Percentiles rank a stretch among this genome's conserved stretches.
These are phyloP conservation scores for Endocalyx cinctus DNA, from an alignment of 2,329 filamentous ascomycete species.

Conservation along the genomic window DNA sequence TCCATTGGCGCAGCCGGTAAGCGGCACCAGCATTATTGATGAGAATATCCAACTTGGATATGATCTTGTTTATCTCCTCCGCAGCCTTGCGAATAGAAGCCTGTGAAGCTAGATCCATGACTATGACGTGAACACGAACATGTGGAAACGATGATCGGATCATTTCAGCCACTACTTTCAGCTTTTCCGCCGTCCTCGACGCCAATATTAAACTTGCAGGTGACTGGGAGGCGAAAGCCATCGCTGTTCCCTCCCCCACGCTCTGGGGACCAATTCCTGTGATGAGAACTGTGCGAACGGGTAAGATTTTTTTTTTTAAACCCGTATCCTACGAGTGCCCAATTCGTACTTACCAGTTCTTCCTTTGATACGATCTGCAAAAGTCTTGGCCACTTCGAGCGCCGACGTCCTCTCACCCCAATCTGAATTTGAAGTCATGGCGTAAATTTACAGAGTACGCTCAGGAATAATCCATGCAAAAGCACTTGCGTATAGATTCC, in stretches of 20 bases:
- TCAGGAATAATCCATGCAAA: neutral
- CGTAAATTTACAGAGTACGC: conserved; percentile 1
- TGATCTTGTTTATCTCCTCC: conserved; percentile 24
- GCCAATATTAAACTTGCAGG: conserved; percentile 38
- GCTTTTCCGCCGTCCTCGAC: conserved; percentile 38
- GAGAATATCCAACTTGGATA: conserved; percentile 34
- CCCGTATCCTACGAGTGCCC: conserved; percentile 3
- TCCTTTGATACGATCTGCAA: conserved; percentile 19
- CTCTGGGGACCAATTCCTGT: conserved; percentile 39
- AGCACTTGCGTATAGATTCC: neutral
- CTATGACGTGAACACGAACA: conserved; percentile 30
- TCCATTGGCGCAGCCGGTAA: conserved; percentile 33
- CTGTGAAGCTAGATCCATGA: conserved; percentile 34
- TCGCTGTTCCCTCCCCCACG: conserved; percentile 36
- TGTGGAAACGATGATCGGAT: conserved; percentile 30
- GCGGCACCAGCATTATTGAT: conserved; percentile 39
- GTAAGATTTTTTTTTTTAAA: neutral
- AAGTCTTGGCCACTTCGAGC: conserved; percentile 28
- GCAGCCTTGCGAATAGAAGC: conserved; percentile 32
- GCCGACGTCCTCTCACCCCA: conserved; percentile 29
- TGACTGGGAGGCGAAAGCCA: conserved; percentile 39
- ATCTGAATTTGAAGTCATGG: conserved; percentile 23
- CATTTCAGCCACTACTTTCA: conserved; percentile 34
- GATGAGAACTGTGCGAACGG: conserved; percentile 28
- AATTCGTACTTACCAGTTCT: conserved; percentile 19